phyloP scores from a whole-genome alignment of 306 rosid genomes.

The Trifolium subterraneum region DNA sequence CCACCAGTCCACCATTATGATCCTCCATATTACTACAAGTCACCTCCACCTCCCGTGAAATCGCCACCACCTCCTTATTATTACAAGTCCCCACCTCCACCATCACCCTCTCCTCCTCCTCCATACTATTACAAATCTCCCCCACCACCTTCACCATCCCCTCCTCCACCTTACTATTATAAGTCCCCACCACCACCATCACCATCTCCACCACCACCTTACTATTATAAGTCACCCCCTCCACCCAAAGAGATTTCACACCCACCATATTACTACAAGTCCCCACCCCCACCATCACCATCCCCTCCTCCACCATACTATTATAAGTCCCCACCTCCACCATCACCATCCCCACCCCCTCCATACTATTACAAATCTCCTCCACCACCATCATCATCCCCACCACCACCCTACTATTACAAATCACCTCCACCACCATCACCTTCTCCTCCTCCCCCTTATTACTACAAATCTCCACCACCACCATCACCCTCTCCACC shows the following conservation, averaged over 20 bases:
- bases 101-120: no score
- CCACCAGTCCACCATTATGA: neutral
- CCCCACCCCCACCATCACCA: neutral
- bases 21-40: neutral
- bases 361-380: constrained; percentile 7
- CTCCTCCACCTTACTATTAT: neutral
- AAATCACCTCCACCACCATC: neutral
- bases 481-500: neutral
- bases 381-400: neutral
- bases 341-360: neutral
- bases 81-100: neutral
- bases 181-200: neutral
- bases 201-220: neutral
- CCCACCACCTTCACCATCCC: neutral
- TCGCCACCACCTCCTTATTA: neutral
- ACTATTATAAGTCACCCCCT: neutral
- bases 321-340: neutral
- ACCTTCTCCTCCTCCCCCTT: neutral
- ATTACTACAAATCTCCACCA: neutral
- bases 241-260: neutral
- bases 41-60: neutral
- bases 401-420: neutral
- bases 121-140: neutral
- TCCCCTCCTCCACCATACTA: constrained; percentile 1
- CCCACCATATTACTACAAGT: neutral